Evolutionary conservation across 129 eudicot genomes (phyloP), one percentile per base, ranked within the genome.

Genomic region (Flaveria sonorensis): DNA sequence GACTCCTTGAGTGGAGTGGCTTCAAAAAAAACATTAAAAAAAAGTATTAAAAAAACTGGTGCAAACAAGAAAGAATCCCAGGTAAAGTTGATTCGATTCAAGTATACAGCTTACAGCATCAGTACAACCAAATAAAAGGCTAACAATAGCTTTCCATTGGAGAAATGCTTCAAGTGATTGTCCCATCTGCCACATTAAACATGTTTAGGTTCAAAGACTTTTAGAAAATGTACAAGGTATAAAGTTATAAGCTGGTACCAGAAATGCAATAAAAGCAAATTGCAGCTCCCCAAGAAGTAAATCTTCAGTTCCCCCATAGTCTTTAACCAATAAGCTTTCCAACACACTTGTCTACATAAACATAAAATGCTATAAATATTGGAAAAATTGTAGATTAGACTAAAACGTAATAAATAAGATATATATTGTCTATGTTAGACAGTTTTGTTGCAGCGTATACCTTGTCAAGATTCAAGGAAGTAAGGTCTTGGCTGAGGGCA

Each of bases 401-500:
- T 45, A 68, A 68, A 56, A 56, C 7, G 8, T 55, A 14, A 8
- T 46, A 7, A 42, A 26, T 55, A 53, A 3, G 30, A 53, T 10
- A 61, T 2, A 47, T 24, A 1, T n/a, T 64, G 63, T 45, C 14
- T 47, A 75, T 47, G 64, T 64, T 62, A 9, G 18, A 45, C 70
- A 51, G 15, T 55, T 72, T 12, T 79, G 56, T 43, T 50, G 42
- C 76, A 55, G 45, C 7, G 10, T 53, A 19, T 90, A 91, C 98
- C 97, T 94, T 94, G 83, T 94, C 98, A 69, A 94, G 90, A 86
- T 94, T 94, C 87, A 94, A 76, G 70, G 80, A 86, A 57, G 97
- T 94, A 48, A 94, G 97, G 16, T 91, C 96, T 80, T 82, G 82
- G 23, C 89, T 86, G 1, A 57, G 60, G 60, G 87, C 69, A 53